Base-by-base conservation (phyloP, 306 rosid genomes). In the Vigna nakashimae region DNA sequence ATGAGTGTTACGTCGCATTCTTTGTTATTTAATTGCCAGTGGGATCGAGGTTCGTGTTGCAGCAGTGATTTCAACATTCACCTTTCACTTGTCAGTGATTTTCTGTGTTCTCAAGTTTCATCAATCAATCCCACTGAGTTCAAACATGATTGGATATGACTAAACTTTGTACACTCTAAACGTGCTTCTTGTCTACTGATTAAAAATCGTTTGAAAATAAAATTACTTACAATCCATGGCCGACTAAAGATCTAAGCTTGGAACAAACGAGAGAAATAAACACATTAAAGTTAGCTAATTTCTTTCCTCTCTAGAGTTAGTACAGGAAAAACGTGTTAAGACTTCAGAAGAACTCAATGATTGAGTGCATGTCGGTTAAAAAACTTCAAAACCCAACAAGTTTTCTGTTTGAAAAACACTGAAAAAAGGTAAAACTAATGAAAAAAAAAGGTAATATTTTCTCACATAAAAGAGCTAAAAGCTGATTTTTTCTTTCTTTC, bases 11-110 rank as follows among this genome's bases (percentile, higher is more conserved):
- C 15, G 67, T 52, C 34, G 55, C 22, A 51, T 45, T 38, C 55
- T 20, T 36, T 64, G 56, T 38, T 24, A 51, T 76, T 17, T 40
- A 36, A 20, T 51, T 65, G 40, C 26, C 63, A 49, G 28, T 50
- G 18, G 10, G 46, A 18, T 12, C 13, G 2, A 42, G 12, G 13
- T 8, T 42, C n/a, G 42, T 56, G 22, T 7, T 56, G 9, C 38
- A 55, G 22, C 52, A 6, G 12, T 51, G 30, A 52, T 34, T 71
- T 71, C 36, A n/a, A 28, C 55, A 42, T 74, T 32, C 63, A 45
- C n/a, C 46, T 15, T 42, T 66, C 28, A 26, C 28, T 38, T 42
- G 38, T 66, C 30, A 9, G 17, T 66, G 53, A 7, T 65, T 40
- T 24, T 43, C 20, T 18, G n/a, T 65, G 5, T 40, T 65, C 53